phyloP scores from a whole-genome alignment of 139 green algal species.

The Marvania coccoides region DNA sequence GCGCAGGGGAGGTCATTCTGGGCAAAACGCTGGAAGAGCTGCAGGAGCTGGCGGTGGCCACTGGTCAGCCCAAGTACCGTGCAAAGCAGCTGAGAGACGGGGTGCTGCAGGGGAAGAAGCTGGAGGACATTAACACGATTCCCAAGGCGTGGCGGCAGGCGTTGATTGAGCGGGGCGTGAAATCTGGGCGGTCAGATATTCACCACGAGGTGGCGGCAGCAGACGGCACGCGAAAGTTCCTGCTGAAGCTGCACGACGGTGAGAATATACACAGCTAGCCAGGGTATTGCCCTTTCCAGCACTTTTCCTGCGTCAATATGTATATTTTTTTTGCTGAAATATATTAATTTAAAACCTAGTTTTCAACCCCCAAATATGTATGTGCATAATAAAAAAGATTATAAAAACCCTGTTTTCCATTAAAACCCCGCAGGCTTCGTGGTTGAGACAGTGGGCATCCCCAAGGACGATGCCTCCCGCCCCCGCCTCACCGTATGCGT shows the following conservation, averaged over 20 bases:
- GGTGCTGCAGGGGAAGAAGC: constrained; percentile 35
- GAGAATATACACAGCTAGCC: neutral
- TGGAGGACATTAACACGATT: constrained; percentile 48
- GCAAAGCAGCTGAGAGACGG: constrained; percentile 65
- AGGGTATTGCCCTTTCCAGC: too few species aligned
- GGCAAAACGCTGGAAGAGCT: constrained; percentile 39
- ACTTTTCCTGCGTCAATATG: too few species aligned
- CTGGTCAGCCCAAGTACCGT: constrained; percentile 46
- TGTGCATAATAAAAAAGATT: too few species aligned
- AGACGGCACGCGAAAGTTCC: constrained; percentile 86
- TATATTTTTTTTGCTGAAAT: too few species aligned
- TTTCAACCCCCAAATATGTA: too few species aligned
- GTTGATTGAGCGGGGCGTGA: constrained; percentile 41
- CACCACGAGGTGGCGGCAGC: constrained; percentile 41
- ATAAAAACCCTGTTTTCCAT: too few species aligned
- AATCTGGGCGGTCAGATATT: constrained; percentile 57
- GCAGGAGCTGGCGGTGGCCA: constrained; percentile 30
- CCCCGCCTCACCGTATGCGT: constrained; percentile 90
- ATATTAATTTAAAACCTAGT: too few species aligned
- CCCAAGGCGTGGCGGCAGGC: constrained; percentile 48
- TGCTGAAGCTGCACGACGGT: constrained; percentile 86
- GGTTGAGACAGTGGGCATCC: constrained; percentile 85
- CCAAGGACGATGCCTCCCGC: constrained; percentile 16
- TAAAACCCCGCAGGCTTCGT: constrained; percentile 73
- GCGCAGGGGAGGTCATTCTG: constrained; percentile 41